Percentiles rank a stretch among this genome's conserved stretches.
Conservation (phyloP, 2,329 filamentous ascomycete genomes). For the Aureobasidium sp. region DNA sequence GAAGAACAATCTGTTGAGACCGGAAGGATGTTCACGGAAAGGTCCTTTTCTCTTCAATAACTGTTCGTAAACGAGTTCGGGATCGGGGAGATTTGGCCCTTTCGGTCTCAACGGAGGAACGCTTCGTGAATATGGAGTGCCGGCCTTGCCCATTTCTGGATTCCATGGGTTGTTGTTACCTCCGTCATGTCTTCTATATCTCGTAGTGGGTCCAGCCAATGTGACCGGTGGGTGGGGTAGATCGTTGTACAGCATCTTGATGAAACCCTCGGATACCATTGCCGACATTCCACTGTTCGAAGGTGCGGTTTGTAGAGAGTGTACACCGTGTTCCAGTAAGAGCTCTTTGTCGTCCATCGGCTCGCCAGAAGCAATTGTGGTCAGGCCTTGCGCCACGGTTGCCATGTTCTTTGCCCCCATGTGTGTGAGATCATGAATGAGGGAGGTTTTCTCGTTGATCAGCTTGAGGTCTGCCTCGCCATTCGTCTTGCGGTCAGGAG, state of each 20-base stretch:
- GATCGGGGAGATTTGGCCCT: slow-evolving; percentile 43
- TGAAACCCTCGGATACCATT: slow-evolving; percentile 45
- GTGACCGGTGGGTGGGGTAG: slow-evolving; percentile 46
- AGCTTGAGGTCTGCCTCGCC: slow-evolving; percentile 28
- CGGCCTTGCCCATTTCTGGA: slow-evolving; percentile 48
- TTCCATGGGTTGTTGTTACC: slow-evolving; percentile 43
- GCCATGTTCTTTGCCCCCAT: slow-evolving; percentile 34
- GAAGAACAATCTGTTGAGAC: slow-evolving; percentile 41
- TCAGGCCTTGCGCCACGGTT: slow-evolving; percentile 36
- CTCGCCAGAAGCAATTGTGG: slow-evolving; percentile 39
- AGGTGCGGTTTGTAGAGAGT: slow-evolving; percentile 47
- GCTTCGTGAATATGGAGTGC: slow-evolving; percentile 40
- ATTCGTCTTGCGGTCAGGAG: slow-evolving; percentile 43
- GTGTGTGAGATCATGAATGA: slow-evolving; percentile 36
- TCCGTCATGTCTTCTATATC: slow-evolving; percentile 41
- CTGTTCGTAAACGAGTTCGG: slow-evolving; percentile 42
- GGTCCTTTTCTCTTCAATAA: slow-evolving; percentile 37
- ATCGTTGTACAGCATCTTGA: slow-evolving; percentile 48
- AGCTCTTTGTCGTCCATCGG: slow-evolving; percentile 43
- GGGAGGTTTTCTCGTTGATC: slow-evolving; percentile 34
- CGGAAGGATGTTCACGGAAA: slow-evolving; percentile 40
- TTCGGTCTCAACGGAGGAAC: slow-evolving; percentile 43
- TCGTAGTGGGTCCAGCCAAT: slow-evolving; percentile 39
- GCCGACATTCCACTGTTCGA: slow-evolving; percentile 43
- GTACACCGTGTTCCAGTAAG: slow-evolving; percentile 45